Conservation (phyloP, 352 stramenopile species). For the Pythium guiyangense region DNA sequence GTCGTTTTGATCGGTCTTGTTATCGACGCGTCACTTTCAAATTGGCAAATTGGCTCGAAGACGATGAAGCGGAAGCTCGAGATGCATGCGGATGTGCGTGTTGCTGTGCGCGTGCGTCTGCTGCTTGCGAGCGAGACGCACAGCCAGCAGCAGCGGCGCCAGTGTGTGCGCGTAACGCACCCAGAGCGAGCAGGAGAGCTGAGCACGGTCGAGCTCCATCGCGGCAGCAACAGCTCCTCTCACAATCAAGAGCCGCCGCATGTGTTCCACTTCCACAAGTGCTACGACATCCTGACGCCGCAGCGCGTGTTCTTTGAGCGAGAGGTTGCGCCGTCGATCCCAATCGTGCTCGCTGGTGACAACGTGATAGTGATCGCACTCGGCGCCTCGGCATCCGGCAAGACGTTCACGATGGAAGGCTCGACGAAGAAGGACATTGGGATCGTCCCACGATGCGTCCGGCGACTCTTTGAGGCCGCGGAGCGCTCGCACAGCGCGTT, state of each 20-base stretch:
- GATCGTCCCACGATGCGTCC: slow-evolving; percentile 41
- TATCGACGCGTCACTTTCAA: too few relatives aligned
- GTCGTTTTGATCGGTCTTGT: too few relatives aligned
- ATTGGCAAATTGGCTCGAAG: too few relatives aligned
- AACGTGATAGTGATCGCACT: slow-evolving; percentile 58
- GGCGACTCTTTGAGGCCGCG: slow-evolving; percentile 36
- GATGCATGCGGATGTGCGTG: too few relatives aligned
- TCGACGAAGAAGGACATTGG: slow-evolving; percentile 38
- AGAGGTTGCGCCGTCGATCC: slow-evolving; percentile 33
- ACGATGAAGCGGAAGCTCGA: too few relatives aligned
- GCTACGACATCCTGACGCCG: slow-evolving; percentile 31
- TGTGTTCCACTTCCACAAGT: slow-evolving; percentile 34
- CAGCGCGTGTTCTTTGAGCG: slow-evolving; percentile 33
- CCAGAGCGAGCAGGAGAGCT: too few relatives aligned
- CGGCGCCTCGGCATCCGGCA: slow-evolving; percentile 50
- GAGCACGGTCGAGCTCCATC: too few relatives aligned
- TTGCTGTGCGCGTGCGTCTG: too few relatives aligned
- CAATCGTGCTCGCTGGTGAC: slow-evolving; percentile 31
- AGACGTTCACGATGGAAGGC: slow-evolving; percentile 70
- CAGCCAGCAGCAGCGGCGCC: too few relatives aligned
- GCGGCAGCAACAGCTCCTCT: background rate
- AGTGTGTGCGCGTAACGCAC: too few relatives aligned
- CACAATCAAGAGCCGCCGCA: background rate
- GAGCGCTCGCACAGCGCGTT: slow-evolving; percentile 18
- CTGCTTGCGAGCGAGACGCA: too few relatives aligned